These are phyloP conservation scores for Trichoderma sp. DNA, from an alignment of 2,329 filamentous ascomycete genomes.

Conservation along the genomic window DNA sequence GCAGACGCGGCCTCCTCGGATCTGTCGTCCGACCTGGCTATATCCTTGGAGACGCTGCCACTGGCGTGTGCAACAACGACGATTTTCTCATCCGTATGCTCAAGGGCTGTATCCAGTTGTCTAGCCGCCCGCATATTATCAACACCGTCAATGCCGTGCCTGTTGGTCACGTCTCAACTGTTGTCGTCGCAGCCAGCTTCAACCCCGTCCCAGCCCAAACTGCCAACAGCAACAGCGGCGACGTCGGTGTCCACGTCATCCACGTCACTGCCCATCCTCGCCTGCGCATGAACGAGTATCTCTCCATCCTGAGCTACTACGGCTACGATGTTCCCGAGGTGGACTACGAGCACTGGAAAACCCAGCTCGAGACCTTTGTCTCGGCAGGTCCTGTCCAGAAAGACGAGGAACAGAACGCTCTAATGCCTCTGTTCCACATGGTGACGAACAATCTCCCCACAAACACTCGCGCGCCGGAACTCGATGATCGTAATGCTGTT, in stretches of 20 bases:
- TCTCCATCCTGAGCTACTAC: slow-evolving; percentile 70
- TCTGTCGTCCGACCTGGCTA: slow-evolving; percentile 84
- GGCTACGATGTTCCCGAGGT: slow-evolving; percentile 75
- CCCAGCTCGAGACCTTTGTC: slow-evolving; percentile 38
- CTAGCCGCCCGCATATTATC: slow-evolving; percentile 71
- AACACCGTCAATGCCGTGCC: slow-evolving; percentile 92
- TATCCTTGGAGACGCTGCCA: slow-evolving; percentile 72
- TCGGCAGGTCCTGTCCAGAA: slow-evolving; percentile 35
- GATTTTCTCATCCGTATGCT: slow-evolving; percentile 87
- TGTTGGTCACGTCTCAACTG: slow-evolving; percentile 71
- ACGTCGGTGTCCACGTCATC: slow-evolving; percentile 52
- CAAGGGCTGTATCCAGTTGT: slow-evolving; percentile 85
- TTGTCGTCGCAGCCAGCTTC: slow-evolving; percentile 68
- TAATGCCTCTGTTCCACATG: slow-evolving; percentile 72
- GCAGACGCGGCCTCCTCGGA: slow-evolving; percentile 73
- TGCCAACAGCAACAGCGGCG: background rate
- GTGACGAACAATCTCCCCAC: slow-evolving; percentile 57
- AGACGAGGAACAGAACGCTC: slow-evolving; percentile 38
- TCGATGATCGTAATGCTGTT: slow-evolving; percentile 67
- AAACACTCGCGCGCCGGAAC: slow-evolving; percentile 69
- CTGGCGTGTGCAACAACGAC: slow-evolving; percentile 77
- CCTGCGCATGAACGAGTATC: slow-evolving; percentile 67
- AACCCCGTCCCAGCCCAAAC: slow-evolving; percentile 15
- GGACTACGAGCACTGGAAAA: slow-evolving; percentile 58
- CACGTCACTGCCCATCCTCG: slow-evolving; percentile 82